Base-by-base conservation (phyloP, 495 filamentous ascomycete genomes). In the Neurospora africana region DNA sequence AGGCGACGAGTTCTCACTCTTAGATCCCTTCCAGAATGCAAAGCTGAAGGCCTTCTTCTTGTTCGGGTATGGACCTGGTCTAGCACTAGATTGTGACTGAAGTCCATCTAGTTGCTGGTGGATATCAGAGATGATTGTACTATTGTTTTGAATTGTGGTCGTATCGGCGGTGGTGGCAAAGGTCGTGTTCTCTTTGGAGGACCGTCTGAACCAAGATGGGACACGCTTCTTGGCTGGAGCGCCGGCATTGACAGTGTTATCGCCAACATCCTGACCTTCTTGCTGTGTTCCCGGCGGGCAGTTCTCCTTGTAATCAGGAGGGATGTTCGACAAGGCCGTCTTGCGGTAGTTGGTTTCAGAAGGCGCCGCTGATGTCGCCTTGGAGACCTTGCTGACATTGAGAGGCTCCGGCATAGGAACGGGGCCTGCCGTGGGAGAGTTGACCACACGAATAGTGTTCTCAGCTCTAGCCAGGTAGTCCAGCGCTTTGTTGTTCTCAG, bases 191-290 rank as follows among this genome's bases (percentile, higher is more conserved):
- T 80, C 77, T 40, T 87, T 87, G 5, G 85, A 85, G 36, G 83
- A 80, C 3, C 88, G 86, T 68, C 85, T 89, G 77, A 92, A 91
- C 90, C 90, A 93, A 3, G 86, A 87, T 74, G 87, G 85, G 44
- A 87, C 91, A 79, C 90, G 91, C 44, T 86, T 84, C 41, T 80
- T 79, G 69, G 76, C 79, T 2, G 81, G 75, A 27, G 71, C 47
- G 40, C 65, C 41, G 21, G 36, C 68, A 43, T 61, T 33, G 53
- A 9, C 69, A 27, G 41, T 65, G 36, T 71, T 38, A 9, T 71
- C 41, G 37, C 37, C 58, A 58, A 74, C 23, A 36, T 23, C 27
- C 10, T 39, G 68, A 27, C 0, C 30, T 19, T 37, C 70, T 5
- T 71, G 73, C 3, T 72, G 65, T 36, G 61, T 70, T n/a, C 40